A percentile compares a stretch with the other conserved stretches of the same genome.
These are phyloP conservation scores for Peronospora farinosa DNA, from an alignment of 352 stramenopile genomes.

Conservation along the genomic window DNA sequence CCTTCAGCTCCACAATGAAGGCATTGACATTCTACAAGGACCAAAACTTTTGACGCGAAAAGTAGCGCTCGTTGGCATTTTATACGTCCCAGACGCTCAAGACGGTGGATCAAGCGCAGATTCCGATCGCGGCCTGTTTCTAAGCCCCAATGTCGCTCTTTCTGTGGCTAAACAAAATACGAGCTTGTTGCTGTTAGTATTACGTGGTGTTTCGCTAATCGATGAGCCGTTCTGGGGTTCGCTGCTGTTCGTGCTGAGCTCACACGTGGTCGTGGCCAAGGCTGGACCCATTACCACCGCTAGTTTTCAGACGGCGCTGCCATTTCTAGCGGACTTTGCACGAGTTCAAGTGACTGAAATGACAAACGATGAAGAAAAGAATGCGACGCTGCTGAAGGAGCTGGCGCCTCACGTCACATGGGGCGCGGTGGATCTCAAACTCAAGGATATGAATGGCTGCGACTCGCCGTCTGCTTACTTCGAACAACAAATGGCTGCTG, in stretches of 20 bases:
- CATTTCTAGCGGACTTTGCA: slow-evolving; percentile 46
- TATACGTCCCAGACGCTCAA: slow-evolving; percentile 30
- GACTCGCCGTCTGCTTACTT: slow-evolving; percentile 63
- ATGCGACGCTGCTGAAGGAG: slow-evolving; percentile 41
- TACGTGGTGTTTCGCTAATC: slow-evolving; percentile 44
- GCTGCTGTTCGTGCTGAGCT: slow-evolving; percentile 52
- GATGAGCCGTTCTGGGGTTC: slow-evolving; percentile 57
- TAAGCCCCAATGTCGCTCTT: slow-evolving; percentile 35
- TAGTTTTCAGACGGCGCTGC: slow-evolving; percentile 38
- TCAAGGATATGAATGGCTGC: slow-evolving; percentile 70
- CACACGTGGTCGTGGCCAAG: slow-evolving; percentile 45
- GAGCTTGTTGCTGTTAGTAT: slow-evolving; percentile 41
- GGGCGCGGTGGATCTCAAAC: slow-evolving; percentile 67
- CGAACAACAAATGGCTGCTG: slow-evolving; percentile 43
- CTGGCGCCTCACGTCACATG: slow-evolving; percentile 56
- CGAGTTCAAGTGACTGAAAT: slow-evolving; percentile 39
- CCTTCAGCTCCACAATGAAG: slow-evolving; percentile 39
- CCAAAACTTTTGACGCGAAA: slow-evolving; percentile 42
- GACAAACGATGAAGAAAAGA: slow-evolving; percentile 21
- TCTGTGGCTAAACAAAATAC: slow-evolving; percentile 46
- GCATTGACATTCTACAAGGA: slow-evolving; percentile 45
- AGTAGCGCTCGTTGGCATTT: slow-evolving; percentile 48
- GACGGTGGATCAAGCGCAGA: background rate
- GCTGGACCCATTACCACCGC: slow-evolving; percentile 30
- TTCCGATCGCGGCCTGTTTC: slow-evolving; percentile 46